phyloP scores from a whole-genome alignment of 371 early-diverging fungal genomes.

The Rhizopus delemar region DNA sequence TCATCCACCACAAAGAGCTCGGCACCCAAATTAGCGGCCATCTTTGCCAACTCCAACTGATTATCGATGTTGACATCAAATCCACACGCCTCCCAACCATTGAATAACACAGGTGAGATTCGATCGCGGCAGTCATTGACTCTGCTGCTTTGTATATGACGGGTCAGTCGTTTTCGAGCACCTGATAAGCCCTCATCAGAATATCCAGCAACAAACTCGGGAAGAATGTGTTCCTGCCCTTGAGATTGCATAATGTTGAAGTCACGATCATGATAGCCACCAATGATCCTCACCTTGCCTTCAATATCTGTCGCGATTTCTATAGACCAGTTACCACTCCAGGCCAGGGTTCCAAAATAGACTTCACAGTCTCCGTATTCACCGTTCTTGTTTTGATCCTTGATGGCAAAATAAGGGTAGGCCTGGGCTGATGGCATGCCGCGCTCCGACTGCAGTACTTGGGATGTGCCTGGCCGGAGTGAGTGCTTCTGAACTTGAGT shows the following conservation, averaged over 20 bases:
- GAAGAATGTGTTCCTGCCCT: constrained; percentile 7
- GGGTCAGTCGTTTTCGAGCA: constrained; percentile 33
- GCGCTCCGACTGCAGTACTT: constrained; percentile 29
- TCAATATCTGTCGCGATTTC: constrained; percentile 25
- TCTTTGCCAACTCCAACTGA: constrained; percentile 26
- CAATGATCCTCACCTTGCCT: constrained; percentile 28
- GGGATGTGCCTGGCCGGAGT: constrained; percentile 28
- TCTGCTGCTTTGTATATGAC: constrained; percentile 16
- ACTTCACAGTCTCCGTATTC: constrained; percentile 20
- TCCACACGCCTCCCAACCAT: constrained; percentile 50
- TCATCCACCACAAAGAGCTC: constrained; percentile 58
- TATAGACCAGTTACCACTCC: constrained; percentile 48
- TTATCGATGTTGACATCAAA: constrained; percentile 34
- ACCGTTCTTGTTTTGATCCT: constrained; percentile 21
- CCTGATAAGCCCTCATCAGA: constrained; percentile 35
- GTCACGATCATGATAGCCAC: constrained; percentile 41
- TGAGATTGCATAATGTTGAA: constrained; percentile 21
- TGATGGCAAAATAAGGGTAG: constrained; percentile 47
- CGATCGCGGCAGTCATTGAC: background rate
- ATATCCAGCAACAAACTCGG: constrained; percentile 35
- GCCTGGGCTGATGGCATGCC: constrained; percentile 41
- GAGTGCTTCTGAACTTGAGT: constrained; percentile 31
- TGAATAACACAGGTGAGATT: constrained; percentile 36
- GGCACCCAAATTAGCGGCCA: constrained; percentile 37
- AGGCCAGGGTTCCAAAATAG: constrained; percentile 47